phyloP scores from a whole-genome alignment of 306 rosid species.

The Begonia loranthoides region DNA sequence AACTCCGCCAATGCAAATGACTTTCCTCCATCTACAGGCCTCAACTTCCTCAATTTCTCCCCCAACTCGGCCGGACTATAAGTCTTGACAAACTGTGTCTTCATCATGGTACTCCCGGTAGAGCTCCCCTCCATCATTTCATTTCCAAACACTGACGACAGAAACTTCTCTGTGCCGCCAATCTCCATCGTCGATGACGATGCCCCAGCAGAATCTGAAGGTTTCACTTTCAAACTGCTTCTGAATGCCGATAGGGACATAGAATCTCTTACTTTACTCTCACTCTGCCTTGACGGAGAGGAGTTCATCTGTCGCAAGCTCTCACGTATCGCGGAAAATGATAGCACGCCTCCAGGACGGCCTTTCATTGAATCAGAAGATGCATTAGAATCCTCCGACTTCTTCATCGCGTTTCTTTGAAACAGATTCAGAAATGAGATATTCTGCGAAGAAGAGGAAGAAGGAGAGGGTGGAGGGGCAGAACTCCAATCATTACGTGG shows the following conservation, averaged over 20 bases:
- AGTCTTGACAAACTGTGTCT: slow-evolving; percentile 20
- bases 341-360: not conserved
- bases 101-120: slow-evolving; percentile 5
- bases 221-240: slow-evolving; percentile 10
- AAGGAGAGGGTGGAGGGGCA: not conserved
- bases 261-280: slow-evolving; percentile 1
- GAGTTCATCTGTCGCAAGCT: slow-evolving; percentile 9
- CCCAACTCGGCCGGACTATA: slow-evolving; percentile 35
- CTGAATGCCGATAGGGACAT: slow-evolving; percentile 3
- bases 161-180: slow-evolving; percentile 20
- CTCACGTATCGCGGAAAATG: slow-evolving; percentile 12
- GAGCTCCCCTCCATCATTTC: slow-evolving; percentile 16
- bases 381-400: slow-evolving; percentile 7
- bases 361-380: not conserved
- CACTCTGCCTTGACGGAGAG: slow-evolving; percentile 1
- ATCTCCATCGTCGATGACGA: slow-evolving; percentile 7
- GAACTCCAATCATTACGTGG: not conserved
- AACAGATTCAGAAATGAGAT: slow-evolving; percentile 29
- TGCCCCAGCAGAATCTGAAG: slow-evolving; percentile 6
- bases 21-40: slow-evolving; percentile 24
- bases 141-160: slow-evolving; percentile 20
- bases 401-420: slow-evolving; percentile 5
- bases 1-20: slow-evolving; percentile 58
- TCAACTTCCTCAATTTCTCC: slow-evolving; percentile 39
- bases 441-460: slow-evolving; percentile 4